Conservation (phyloP, 73 alveolate species). For the Paramecium octaurelia region DNA sequence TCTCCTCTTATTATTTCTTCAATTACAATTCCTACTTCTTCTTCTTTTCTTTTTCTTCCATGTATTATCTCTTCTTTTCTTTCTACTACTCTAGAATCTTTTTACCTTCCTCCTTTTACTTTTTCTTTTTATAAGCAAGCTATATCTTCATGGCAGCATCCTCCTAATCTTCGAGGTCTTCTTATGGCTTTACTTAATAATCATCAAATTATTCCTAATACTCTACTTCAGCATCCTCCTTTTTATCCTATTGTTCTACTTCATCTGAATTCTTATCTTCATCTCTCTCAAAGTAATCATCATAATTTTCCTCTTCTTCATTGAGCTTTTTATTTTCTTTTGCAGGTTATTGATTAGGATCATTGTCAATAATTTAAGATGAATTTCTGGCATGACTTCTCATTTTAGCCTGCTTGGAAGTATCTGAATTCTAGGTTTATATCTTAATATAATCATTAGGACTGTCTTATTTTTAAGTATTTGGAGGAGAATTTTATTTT, state of each 20-base stretch:
- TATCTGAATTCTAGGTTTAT: neutral
- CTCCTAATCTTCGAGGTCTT: neutral
- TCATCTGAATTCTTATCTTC: neutral
- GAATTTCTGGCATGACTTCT: neutral
- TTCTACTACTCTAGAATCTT: slow-evolving; percentile 4
- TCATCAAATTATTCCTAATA: neutral
- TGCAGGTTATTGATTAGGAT: neutral
- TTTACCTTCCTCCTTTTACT: neutral
- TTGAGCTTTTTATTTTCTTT: neutral
- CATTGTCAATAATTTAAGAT: neutral
- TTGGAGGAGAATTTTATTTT: neutral
- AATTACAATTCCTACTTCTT: neutral
- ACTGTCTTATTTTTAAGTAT: neutral
- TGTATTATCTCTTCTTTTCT: neutral
- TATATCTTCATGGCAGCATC: neutral
- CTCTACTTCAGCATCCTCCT: neutral
- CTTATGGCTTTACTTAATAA: neutral
- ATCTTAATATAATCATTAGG: neutral
- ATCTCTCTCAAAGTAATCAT: neutral
- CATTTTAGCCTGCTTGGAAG: neutral
- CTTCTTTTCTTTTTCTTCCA: neutral
- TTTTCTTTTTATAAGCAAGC: neutral
- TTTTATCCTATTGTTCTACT: neutral
- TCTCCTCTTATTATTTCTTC: neutral
- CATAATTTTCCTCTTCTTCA: neutral